Base-by-base conservation (phyloP, 192 early-diverging fungal genomes). In the Helicostylum pulchrum region DNA sequence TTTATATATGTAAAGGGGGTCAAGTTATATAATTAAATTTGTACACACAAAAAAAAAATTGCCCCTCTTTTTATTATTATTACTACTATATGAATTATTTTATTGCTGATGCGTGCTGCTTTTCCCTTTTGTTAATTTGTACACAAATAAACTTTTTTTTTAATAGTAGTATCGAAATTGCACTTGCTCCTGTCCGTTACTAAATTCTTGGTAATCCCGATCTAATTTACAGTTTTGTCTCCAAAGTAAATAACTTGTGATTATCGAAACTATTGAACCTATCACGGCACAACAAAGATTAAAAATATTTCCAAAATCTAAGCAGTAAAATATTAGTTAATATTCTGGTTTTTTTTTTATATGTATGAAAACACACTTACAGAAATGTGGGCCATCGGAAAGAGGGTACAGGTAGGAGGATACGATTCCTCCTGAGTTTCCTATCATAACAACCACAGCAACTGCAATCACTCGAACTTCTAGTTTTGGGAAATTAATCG, bases 341-440 rank as follows among this genome's bases (percentile, higher is more conserved):
- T 26, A 26, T 26, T 26, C 26, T 26, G 26, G n/a, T n/a, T n/a
- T n/a, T n/a, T n/a, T n/a, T 26, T 26, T 26, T 2, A 26, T 26
- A 26, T 26, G 20, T 36, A 14, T 52, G 3, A 15, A 31, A 34
- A 26, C 26, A 26, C 26, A 2, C 59, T 67, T 63, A 73, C 71
- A 30, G 17, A 63, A 63, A 19, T 32, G 11, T 11, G 71, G 71
- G 0, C 31, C 65, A 58, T 67, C 54, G 32, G 15, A 19, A n/a
- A 58, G 58, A 42, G 59, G 71, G 44, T 67, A 72, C 6, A 72
- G 34, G 34, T 62, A 72, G 6, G 71, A 72, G 15, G 71, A 60
- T 4, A 63, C 47, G 4, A 72, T 61, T 39, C 60, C 36, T 30
- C 71, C 71, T 23, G 12, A 17, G 17, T 72, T 66, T 1, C 71